A percentile compares a stretch with the other conserved stretches of the same genome.
Evolutionary conservation across 495 filamentous ascomycete species (phyloP).

Genomic region (Aspergillus bridgeri): DNA sequence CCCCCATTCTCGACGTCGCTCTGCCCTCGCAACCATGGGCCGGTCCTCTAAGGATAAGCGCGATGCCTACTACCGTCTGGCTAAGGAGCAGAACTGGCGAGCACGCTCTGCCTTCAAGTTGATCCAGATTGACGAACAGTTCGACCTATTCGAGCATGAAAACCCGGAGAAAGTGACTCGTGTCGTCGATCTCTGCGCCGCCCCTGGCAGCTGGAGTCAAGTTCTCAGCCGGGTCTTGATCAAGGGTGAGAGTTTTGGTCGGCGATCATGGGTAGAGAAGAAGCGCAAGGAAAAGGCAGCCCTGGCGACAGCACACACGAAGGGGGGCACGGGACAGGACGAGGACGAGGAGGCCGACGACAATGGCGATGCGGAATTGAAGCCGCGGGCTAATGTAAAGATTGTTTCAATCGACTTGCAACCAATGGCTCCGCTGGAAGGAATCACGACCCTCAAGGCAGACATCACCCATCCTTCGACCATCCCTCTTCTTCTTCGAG

Average conservation of each 20-base stretch:
- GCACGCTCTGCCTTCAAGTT: slow-evolving; percentile 96
- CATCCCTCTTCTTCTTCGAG: slow-evolving; percentile 78
- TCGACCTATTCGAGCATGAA: slow-evolving; percentile 77
- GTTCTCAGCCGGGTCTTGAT: slow-evolving; percentile 90
- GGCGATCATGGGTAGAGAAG: slow-evolving; percentile 79
- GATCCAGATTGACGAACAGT: slow-evolving; percentile 93
- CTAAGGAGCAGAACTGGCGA: slow-evolving; percentile 98
- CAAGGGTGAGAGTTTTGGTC: slow-evolving; percentile 85
- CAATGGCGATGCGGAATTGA: slow-evolving; percentile 36
- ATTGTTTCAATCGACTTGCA: slow-evolving; percentile 96
- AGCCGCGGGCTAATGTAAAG: slow-evolving; percentile 71
- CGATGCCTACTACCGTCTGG: slow-evolving; percentile 94
- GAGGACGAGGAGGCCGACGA: slow-evolving; percentile 24
- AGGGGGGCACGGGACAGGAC: slow-evolving; percentile 20
- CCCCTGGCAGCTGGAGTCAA: slow-evolving; percentile 94
- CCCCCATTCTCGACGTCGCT: not conserved
- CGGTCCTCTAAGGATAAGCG: slow-evolving; percentile 99
- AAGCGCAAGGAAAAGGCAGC: slow-evolving; percentile 52
- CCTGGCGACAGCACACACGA: slow-evolving; percentile 39
- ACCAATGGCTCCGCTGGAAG: slow-evolving; percentile 88
- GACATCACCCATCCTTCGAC: slow-evolving; percentile 98
- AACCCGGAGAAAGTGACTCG: slow-evolving; percentile 67
- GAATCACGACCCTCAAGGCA: slow-evolving; percentile 85
- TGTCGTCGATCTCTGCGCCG: slow-evolving; percentile 94
- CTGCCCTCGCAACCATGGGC: slow-evolving; percentile 58